These are phyloP conservation scores for Apiospora koreana DNA, from an alignment of 2,329 filamentous ascomycete genomes.

Conservation along the genomic window DNA sequence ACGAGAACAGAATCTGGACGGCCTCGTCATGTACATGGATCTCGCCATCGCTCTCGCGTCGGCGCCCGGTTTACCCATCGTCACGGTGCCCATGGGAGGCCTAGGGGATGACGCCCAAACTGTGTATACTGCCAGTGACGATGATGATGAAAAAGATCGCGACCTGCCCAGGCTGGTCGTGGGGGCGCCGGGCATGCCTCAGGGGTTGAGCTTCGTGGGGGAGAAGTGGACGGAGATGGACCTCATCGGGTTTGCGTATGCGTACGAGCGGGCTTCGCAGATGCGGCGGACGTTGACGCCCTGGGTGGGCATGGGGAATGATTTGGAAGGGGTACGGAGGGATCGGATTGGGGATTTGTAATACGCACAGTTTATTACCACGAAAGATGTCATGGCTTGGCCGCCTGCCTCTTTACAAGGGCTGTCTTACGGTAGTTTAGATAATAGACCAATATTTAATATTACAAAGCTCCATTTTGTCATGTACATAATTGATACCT, in stretches of 20 bases:
- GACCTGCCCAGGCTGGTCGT: not conserved
- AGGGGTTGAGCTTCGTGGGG: slow-evolving; percentile 21
- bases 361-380: not conserved
- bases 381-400: not conserved
- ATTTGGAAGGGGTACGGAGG: slow-evolving; percentile 10
- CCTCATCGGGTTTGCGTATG: slow-evolving; percentile 21
- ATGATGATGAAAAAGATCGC: not conserved
- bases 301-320: slow-evolving; percentile 13
- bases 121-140: not conserved
- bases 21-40: slow-evolving; percentile 13
- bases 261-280: slow-evolving; percentile 20
- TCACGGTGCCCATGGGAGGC: slow-evolving; percentile 24
- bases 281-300: slow-evolving; percentile 16
- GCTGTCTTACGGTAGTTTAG: too few species aligned
- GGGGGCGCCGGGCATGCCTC: slow-evolving; percentile 16
- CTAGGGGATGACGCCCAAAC: slow-evolving; percentile 14
- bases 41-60: slow-evolving; percentile 11
- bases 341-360: not conserved
- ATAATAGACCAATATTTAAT: too few species aligned
- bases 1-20: slow-evolving; percentile 7
- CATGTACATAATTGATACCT: too few species aligned
- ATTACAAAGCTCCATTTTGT: too few species aligned
- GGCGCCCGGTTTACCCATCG: slow-evolving; percentile 20
- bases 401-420: not conserved
- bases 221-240: slow-evolving; percentile 19